Percentiles rank a stretch among this genome's conserved stretches.
These are phyloP conservation scores for Heterobasidion occidentale DNA, from an alignment of 1,284 basidiomycete genomes.

Conservation along the genomic window DNA sequence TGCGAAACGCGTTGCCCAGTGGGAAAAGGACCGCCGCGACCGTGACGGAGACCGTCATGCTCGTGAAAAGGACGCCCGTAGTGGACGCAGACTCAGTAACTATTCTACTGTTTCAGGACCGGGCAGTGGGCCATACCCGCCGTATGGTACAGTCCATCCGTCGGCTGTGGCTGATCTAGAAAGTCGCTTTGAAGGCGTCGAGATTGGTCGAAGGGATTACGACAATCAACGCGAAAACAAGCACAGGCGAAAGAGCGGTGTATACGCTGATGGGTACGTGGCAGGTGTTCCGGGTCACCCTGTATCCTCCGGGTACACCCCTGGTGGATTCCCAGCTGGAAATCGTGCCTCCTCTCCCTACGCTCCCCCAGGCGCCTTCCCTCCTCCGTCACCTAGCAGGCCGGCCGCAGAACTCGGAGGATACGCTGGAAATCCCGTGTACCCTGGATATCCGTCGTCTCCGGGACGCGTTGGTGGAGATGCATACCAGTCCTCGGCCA, in stretches of 20 bases:
- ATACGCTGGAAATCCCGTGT: constrained; percentile 13
- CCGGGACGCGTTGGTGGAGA: constrained; percentile 3
- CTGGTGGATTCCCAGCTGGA: constrained; percentile 12
- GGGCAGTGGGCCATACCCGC: constrained; percentile 8
- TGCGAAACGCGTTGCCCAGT: constrained; percentile 29
- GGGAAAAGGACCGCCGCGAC: constrained; percentile 8
- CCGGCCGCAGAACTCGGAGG: not conserved
- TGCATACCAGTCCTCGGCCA: not conserved
- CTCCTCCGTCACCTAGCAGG: constrained; percentile 11
- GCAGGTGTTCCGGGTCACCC: not conserved
- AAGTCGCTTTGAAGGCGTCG: constrained; percentile 22
- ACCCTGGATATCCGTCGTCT: constrained; percentile 5
- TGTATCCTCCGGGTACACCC: constrained; percentile 7
- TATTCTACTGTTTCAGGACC: constrained; percentile 4
- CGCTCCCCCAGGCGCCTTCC: constrained; percentile 5
- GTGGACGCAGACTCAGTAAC: constrained; percentile 16
- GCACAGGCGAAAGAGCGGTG: constrained; percentile 18
- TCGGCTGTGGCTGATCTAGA: constrained; percentile 20
- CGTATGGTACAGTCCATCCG: constrained; percentile 4
- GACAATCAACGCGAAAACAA: constrained; percentile 13
- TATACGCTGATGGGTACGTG: constrained; percentile 3
- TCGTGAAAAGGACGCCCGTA: constrained; percentile 43
- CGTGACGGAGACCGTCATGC: constrained; percentile 41
- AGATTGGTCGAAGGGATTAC: constrained; percentile 19
- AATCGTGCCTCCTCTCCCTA: constrained; percentile 14